Base-by-base conservation (phyloP, 495 filamentous ascomycete genomes). In the Podospora sp. region DNA sequence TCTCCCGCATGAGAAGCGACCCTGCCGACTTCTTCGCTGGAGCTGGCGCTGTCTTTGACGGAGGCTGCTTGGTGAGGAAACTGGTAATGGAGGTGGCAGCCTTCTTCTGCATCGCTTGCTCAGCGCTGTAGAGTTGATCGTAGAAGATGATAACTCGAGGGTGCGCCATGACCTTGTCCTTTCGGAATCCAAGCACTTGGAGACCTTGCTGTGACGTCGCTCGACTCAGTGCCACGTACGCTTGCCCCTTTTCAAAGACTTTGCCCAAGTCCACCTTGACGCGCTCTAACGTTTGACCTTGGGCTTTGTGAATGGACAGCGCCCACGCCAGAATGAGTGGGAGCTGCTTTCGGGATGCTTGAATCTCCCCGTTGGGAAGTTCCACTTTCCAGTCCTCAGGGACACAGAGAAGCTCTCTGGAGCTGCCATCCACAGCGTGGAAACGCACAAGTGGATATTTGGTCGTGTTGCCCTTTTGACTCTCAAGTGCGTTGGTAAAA, bases 311-410 rank as follows among this genome's bases (percentile, higher is more conserved):
- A 68, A 99, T 98, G 1, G 92, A 96, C 18, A 99, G 80, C 16
- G 95, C 96, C 95, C 95, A 98, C 1, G 95, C 95, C 12, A 99
- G 84, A 61, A 98, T 98, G 35, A 99, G 83, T 1, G 95, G 91
- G 68, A 94, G 71, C 74, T 94, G 91, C 7, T 77, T 81, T 33
- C 92, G 90, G 40, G 89, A 88, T 1, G 95, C 95, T 77, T 97
- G 95, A 0, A 97, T 84, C 73, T 99, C 95, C 51, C 95, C 95
- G 57, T 91, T 97, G 16, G 96, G 96, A 25, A 97, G 87, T 77
- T 99, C 96, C 33, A 97, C 91, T 76, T 97, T 99, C 96, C 96
- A 99, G 9, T 86, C 82, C 73, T 98, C 96, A 4, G 88, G 90
- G 65, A 91, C 85, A 75, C 92, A 93, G 7, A 98, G 89, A 9